These are phyloP conservation scores for Mycena metata DNA, from an alignment of 768 basidiomycete genomes.

Conservation along the genomic window DNA sequence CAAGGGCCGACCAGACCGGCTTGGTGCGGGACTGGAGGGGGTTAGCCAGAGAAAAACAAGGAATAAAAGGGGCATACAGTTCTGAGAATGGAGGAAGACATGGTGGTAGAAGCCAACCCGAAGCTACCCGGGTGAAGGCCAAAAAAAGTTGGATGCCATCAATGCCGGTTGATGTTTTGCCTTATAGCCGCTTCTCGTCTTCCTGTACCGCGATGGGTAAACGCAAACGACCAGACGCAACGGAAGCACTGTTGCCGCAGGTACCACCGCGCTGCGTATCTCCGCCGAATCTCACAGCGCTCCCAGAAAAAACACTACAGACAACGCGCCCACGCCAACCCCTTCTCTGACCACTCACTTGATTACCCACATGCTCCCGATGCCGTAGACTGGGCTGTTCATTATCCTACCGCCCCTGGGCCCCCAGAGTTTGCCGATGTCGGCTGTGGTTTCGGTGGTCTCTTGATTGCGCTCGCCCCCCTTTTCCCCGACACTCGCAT, in stretches of 20 bases:
- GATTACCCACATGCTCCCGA: conserved; percentile 87
- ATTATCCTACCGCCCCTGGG: conserved; percentile 81
- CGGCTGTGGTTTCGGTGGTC: conserved; percentile 97
- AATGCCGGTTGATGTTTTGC: too few relatives aligned
- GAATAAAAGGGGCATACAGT: conserved; percentile 49
- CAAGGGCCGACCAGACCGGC: conserved; percentile 57
- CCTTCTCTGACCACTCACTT: conserved; percentile 89
- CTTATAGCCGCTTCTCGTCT: too few relatives aligned
- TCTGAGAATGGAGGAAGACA: conserved; percentile 57
- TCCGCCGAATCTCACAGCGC: conserved; percentile 3
- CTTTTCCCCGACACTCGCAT: conserved; percentile 93
- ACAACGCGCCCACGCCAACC: conserved; percentile 88
- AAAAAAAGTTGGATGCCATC: background rate
- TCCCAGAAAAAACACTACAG: conserved; percentile 85
- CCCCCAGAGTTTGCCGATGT: conserved; percentile 95
- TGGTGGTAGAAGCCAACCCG: conserved; percentile 43
- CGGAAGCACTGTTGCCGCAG: conserved; percentile 61
- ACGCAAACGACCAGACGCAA: conserved; percentile 46
- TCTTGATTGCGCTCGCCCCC: conserved; percentile 90
- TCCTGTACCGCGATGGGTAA: conserved; percentile 47
- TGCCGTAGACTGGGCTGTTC: conserved; percentile 83
- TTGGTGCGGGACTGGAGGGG: conserved; percentile 64
- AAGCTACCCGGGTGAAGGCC: background rate
- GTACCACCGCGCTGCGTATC: conserved; percentile 43
- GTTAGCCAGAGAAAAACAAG: conserved; percentile 13